These are phyloP conservation scores for Heracleum sosnowskyi DNA, from an alignment of 129 eudicot species.

Conservation along the genomic window DNA sequence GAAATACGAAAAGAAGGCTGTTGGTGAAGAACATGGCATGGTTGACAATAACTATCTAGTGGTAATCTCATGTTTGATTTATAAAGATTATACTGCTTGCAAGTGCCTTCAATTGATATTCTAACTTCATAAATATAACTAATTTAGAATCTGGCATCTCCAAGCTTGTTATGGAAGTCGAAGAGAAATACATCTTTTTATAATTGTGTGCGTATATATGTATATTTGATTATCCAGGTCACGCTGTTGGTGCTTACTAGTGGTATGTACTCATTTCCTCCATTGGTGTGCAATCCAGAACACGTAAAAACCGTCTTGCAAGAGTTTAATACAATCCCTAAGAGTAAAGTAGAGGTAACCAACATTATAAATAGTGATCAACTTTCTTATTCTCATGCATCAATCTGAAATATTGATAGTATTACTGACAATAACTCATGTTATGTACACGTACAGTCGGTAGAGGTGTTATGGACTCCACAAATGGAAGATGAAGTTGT, in stretches of 20 bases:
- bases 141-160: no score
- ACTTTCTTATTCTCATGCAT: no score
- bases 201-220: no score
- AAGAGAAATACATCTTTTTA: no score
- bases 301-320: neutral
- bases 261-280: neutral
- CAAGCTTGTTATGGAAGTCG: no score
- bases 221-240: neutral
- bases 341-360: neutral
- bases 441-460: neutral
- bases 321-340: neutral
- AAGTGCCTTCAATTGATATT: no score
- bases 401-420: no score
- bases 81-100: no score
- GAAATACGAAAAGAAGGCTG: neutral
- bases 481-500: neutral
- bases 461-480: neutral
- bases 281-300: neutral
- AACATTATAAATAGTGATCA: neutral
- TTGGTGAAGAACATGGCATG: no score
- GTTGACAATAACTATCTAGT: neutral
- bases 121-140: no score
- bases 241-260: neutral
- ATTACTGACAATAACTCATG: neutral
- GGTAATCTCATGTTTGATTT: neutral